Conservation (phyloP, 164 flowering plant genomes). For the Magnolia sinica region DNA sequence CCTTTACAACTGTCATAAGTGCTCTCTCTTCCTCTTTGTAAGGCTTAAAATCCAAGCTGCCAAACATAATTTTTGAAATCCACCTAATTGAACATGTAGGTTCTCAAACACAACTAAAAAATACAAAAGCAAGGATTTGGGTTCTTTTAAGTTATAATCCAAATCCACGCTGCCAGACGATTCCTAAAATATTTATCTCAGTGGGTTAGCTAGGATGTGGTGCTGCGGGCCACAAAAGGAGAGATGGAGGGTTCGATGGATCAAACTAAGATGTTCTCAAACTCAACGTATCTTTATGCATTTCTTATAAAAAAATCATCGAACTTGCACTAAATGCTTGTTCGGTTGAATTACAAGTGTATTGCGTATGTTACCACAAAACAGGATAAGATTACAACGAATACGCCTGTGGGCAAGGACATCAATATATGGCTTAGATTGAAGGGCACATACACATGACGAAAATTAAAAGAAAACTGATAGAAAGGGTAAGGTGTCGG, state of each 20-base stretch:
- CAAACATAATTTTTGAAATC: too few relatives aligned
- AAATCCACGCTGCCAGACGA: too few relatives aligned
- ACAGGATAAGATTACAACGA: not conserved
- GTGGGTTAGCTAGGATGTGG: too few relatives aligned
- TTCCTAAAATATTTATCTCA: too few relatives aligned
- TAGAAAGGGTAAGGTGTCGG: conserved; percentile 16
- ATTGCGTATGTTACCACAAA: not conserved
- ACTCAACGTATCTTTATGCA: not conserved
- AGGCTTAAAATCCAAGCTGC: too few relatives aligned
- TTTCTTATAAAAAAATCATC: not conserved
- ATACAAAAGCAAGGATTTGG: too few relatives aligned
- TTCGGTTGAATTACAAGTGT: not conserved
- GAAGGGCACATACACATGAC: not conserved
- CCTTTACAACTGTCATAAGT: too few relatives aligned
- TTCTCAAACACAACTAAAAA: too few relatives aligned
- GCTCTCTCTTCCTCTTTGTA: too few relatives aligned
- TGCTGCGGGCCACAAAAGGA: too few relatives aligned
- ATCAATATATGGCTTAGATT: not conserved
- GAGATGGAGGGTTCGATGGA: not conserved
- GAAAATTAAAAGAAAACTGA: not conserved
- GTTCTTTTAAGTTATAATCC: too few relatives aligned
- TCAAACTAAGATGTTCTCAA: not conserved
- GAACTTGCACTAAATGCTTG: not conserved
- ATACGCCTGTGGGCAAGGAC: not conserved
- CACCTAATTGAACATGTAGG: too few relatives aligned